Evolutionary conservation across 371 early-diverging fungal genomes (phyloP).

Genomic region (Synchytrium microbalum): DNA sequence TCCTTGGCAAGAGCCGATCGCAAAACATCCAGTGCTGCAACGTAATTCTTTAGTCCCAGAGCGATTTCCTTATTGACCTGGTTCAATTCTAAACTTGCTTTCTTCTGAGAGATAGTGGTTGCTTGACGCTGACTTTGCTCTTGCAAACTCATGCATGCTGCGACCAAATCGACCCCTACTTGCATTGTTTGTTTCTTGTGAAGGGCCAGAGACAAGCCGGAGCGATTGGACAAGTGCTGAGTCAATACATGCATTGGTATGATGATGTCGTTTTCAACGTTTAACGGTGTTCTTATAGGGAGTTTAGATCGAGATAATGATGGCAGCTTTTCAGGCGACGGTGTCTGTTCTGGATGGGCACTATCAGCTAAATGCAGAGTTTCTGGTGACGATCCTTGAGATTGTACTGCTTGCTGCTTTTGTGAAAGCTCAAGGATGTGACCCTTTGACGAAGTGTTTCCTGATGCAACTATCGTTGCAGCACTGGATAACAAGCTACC

Average conservation of each 20-base stretch:
- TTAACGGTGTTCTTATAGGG: too few species aligned
- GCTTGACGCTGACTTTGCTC: background rate
- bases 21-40: background rate
- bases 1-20: too few species aligned
- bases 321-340: too few species aligned
- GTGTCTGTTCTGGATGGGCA: too few species aligned
- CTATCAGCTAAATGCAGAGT: too few species aligned
- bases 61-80: background rate
- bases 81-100: background rate
- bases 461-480: too few species aligned
- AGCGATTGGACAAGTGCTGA: background rate
- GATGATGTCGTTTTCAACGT: background rate
- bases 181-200: background rate
- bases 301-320: too few species aligned
- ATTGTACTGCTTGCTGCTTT: too few species aligned
- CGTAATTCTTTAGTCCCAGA: background rate
- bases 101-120: background rate
- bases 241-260: background rate
- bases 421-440: too few species aligned
- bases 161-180: background rate
- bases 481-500: too few species aligned
- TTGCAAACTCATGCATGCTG: background rate
- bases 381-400: too few species aligned
- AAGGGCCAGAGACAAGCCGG: background rate
- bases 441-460: too few species aligned